Evolutionary conservation across 2,329 filamentous ascomycete species (phyloP), one percentile per base, ranked within the genome.

Genomic region (Epichloe bromicola): DNA sequence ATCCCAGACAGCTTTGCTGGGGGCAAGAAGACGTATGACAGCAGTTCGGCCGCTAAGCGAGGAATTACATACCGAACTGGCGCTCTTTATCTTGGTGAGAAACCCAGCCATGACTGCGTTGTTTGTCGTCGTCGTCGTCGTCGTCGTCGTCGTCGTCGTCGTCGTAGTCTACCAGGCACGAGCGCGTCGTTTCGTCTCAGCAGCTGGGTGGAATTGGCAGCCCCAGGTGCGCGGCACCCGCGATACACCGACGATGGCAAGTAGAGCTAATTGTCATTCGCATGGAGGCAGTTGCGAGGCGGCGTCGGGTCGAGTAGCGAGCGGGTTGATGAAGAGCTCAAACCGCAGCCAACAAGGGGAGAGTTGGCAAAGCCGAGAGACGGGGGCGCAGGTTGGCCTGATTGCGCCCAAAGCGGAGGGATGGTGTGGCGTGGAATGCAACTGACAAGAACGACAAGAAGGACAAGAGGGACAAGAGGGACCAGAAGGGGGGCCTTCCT

Each of bases 61-160:
- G 5, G 52, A 46, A 30, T 43, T 46, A 75, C 78, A 67, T 69
- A 82, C 78, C 63, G 70, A 70, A 63, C 72, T 68, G 57, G 72
- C 69, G 59, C 70, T 68, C 66, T 79, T 80, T 61, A 80, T 73
- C 64, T 78, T 82, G 59, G 71, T 78, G 55, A 82, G 74, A 58
- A 82, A 76, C 55, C 74, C 71, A 55, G 77, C 70, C 77, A 82
- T 82, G 57, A 52, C 60, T 55, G 59, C 53, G 56, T 15, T 20
- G 10, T 33, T 5, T 33, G 44, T 19, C 30, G 30, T 23, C 44
- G 33, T 46, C 8, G 34, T 23, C 14, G 17, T n/a, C 19, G 45
- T 46, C 45, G 33, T 38, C 20, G 20, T 44, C 19, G n/a, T n/a
- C n/a, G n/a, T n/a, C n/a, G n/a, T 23, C 12, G 34, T 50, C 23